Evolutionary conservation across 1,284 basidiomycete species (phyloP).

Genomic region (Cryptococcus sp.): DNA sequence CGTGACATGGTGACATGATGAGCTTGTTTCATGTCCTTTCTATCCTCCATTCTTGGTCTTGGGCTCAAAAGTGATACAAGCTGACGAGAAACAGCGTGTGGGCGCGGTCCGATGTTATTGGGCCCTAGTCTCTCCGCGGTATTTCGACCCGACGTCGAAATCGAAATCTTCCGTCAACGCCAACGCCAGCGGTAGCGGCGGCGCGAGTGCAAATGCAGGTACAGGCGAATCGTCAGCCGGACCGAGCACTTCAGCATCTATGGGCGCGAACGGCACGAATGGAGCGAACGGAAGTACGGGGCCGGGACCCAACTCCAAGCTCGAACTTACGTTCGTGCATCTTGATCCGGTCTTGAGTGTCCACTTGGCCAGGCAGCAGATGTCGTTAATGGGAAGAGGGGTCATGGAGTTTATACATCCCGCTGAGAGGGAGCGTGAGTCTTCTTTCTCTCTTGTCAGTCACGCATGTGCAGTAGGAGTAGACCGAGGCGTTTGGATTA

Average conservation of each 20-base stretch:
- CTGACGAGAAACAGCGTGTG: conserved; percentile 24
- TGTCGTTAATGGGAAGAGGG: conserved; percentile 69
- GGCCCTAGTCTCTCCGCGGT: conserved; percentile 42
- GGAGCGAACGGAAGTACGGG: background rate
- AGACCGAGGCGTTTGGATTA: background rate
- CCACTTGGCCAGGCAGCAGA: conserved; percentile 74
- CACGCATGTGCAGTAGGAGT: background rate
- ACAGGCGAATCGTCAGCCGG: background rate
- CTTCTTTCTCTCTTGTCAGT: background rate
- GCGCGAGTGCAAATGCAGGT: conserved; percentile 5
- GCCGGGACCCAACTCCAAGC: conserved; percentile 20
- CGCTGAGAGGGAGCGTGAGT: conserved; percentile 71
- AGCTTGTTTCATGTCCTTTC: no score
- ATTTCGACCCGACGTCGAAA: conserved; percentile 11
- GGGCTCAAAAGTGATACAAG: no score
- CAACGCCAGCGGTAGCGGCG: background rate
- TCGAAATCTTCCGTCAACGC: background rate
- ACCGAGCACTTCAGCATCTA: background rate
- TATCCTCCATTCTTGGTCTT: no score
- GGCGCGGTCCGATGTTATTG: conserved; percentile 50
- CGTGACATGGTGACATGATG: no score
- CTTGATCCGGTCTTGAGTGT: conserved; percentile 79
- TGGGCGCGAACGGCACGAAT: background rate
- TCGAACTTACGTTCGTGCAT: conserved; percentile 78
- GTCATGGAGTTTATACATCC: conserved; percentile 88